Base-by-base conservation (phyloP, 2,329 filamentous ascomycete genomes). In the Penicillium frequentans region DNA sequence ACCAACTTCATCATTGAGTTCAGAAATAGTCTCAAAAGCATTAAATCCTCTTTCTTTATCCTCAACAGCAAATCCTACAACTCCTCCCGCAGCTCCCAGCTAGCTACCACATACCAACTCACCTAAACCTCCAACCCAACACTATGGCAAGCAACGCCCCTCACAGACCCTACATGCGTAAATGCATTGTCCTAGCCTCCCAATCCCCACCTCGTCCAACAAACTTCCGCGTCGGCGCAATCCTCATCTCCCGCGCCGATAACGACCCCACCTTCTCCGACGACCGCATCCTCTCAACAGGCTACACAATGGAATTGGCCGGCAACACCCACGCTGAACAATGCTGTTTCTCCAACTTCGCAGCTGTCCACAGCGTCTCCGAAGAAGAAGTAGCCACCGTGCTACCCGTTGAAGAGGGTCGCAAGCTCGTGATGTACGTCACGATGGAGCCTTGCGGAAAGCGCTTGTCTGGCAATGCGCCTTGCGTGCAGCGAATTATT, bases 281-380 rank as follows among this genome's bases (percentile, higher is more conserved):
- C 26, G 74, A 86, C 65, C 71, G 76, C 26, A 79, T 96, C 56
- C 81, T 96, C 27, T 85, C 90, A 1, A 90, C 90, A 1, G 93
- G 95, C 54, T 98, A 93, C 77, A 97, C 95, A 0, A 83, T 97
- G 57, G 93, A 99, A 75, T 85, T 93, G 4, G 82, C 86, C 0
- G 95, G 93, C 43, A 99, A 99, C 77, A 98, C 95, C 0, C 95
- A 99, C 70, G 95, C 95, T 3, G 95, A 99, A 72, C 92, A 99
- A 77, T 93, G 89, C 74, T 96, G 91, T 70, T 83, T 99, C 55
- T 76, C 87, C 49, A 98, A 99, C 63, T 77, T 74, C 48, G 75
- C 75, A 2, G 66, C 70, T 9, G 65, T 64, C 0, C 70, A 78
- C 49, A 61, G 59, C 6, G 64, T 75, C 11, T 47, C 68, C 6